These are phyloP conservation scores for Didymella segeticola DNA, from an alignment of 2,329 filamentous ascomycete genomes.

Conservation along the genomic window DNA sequence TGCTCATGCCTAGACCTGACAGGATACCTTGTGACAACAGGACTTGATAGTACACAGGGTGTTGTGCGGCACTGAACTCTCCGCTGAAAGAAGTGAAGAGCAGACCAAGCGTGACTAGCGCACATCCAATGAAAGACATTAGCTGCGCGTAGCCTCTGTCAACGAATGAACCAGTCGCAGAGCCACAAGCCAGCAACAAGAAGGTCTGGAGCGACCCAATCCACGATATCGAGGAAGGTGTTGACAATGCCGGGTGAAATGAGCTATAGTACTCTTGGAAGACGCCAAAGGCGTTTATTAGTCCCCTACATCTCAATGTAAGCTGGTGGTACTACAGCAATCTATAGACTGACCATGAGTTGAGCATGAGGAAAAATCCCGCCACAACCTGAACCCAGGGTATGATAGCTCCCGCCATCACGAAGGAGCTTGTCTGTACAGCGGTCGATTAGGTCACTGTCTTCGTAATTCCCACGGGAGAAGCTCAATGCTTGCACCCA, in stretches of 20 bases:
- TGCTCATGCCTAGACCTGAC: constrained; percentile 22
- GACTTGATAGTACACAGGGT: constrained; percentile 53
- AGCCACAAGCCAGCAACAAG: constrained; percentile 18
- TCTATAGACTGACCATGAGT: constrained; percentile 17
- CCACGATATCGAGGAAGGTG: constrained; percentile 55
- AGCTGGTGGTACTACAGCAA: not conserved
- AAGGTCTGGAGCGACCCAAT: constrained; percentile 51
- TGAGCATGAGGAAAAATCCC: constrained; percentile 23
- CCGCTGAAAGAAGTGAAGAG: constrained; percentile 59
- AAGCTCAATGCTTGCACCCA: not conserved
- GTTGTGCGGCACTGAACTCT: constrained; percentile 20
- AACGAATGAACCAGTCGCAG: constrained; percentile 20
- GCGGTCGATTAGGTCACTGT: not conserved
- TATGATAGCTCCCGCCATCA: not conserved
- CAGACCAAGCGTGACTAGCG: constrained; percentile 52
- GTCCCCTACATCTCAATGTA: constrained; percentile 12
- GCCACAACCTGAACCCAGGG: constrained; percentile 18
- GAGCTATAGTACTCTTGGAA: constrained; percentile 39
- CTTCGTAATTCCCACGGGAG: not conserved
- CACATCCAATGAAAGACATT: constrained; percentile 39
- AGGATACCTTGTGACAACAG: constrained; percentile 33
- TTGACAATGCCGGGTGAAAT: constrained; percentile 20
- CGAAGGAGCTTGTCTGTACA: not conserved
- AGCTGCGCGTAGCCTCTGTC: constrained; percentile 19
- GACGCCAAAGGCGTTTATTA: constrained; percentile 33